These are phyloP conservation scores for Russula compacta DNA, from an alignment of 768 basidiomycete species.

Conservation along the genomic window DNA sequence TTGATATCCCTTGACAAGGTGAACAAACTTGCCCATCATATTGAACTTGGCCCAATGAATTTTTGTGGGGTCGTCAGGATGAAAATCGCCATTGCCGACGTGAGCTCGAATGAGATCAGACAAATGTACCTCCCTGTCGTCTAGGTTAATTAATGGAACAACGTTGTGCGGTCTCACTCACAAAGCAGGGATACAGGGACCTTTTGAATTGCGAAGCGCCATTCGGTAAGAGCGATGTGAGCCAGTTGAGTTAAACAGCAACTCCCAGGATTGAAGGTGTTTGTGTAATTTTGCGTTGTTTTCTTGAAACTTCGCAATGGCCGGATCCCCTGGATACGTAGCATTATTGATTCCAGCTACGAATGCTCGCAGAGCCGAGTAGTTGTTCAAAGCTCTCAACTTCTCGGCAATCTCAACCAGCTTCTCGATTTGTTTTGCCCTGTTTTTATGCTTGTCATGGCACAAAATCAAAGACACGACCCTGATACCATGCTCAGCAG, in stretches of 20 bases:
- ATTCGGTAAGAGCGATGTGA: constrained; percentile 88
- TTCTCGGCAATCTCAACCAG: constrained; percentile 77
- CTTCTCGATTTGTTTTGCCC: constrained; percentile 80
- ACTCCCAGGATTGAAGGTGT: constrained; percentile 72
- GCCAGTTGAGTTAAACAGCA: constrained; percentile 71
- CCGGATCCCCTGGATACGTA: constrained; percentile 66
- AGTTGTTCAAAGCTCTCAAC: constrained; percentile 81
- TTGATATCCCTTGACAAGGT: constrained; percentile 71
- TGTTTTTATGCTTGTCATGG: constrained; percentile 65
- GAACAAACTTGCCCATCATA: constrained; percentile 82
- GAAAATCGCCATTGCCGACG: constrained; percentile 72
- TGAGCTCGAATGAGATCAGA: constrained; percentile 84
- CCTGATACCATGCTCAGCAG: constrained; percentile 38
- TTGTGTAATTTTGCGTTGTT: constrained; percentile 65
- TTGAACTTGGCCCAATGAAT: constrained; percentile 97
- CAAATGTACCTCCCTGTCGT: constrained; percentile 74
- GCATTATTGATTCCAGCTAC: constrained; percentile 89
- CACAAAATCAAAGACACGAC: constrained; percentile 85
- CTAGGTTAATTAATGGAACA: constrained; percentile 12
- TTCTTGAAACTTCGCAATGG: constrained; percentile 62
- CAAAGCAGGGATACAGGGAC: constrained; percentile 83
- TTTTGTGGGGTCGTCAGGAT: constrained; percentile 51
- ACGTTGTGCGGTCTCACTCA: constrained; percentile 24
- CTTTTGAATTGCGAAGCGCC: constrained; percentile 77
- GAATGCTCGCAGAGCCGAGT: constrained; percentile 85